phyloP scores from a whole-genome alignment of 352 stramenopile species.

The Peronospora belbahrii region DNA sequence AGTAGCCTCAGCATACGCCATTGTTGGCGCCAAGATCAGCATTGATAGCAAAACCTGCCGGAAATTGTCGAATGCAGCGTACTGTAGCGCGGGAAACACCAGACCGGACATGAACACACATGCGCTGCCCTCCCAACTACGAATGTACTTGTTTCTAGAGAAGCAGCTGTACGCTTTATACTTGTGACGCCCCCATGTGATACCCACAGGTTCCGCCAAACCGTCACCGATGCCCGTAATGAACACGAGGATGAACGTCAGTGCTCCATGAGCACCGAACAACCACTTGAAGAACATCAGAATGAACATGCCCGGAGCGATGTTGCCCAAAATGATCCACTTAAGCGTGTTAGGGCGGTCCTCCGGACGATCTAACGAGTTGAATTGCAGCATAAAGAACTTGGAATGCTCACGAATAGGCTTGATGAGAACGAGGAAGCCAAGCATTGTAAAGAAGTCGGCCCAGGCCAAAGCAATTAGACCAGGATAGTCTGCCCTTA shows the following conservation, averaged over 20 bases:
- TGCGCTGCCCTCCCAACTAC: slow-evolving; percentile 73
- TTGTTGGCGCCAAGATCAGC: slow-evolving; percentile 67
- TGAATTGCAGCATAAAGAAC: slow-evolving; percentile 88
- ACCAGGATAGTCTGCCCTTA: slow-evolving; percentile 56
- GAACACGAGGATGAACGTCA: slow-evolving; percentile 77
- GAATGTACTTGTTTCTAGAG: slow-evolving; percentile 78
- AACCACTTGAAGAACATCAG: slow-evolving; percentile 85
- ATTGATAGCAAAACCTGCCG: slow-evolving; percentile 68
- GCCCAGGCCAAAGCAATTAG: slow-evolving; percentile 67
- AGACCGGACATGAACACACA: slow-evolving; percentile 75
- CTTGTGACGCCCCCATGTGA: slow-evolving; percentile 79
- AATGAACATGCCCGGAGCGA: slow-evolving; percentile 57
- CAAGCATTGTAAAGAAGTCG: slow-evolving; percentile 75
- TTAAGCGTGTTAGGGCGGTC: slow-evolving; percentile 81
- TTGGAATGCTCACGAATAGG: slow-evolving; percentile 68
- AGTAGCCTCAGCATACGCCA: slow-evolving; percentile 79
- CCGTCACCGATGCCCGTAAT: slow-evolving; percentile 77
- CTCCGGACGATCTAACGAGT: slow-evolving; percentile 78
- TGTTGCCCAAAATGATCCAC: slow-evolving; percentile 81
- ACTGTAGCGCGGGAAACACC: slow-evolving; percentile 72
- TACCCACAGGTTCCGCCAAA: slow-evolving; percentile 67
- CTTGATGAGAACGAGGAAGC: slow-evolving; percentile 82
- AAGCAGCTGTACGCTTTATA: slow-evolving; percentile 81
- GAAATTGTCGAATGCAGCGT: slow-evolving; percentile 74
- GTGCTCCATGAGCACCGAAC: slow-evolving; percentile 40